A percentile compares a stretch with the other conserved stretches of the same genome.
These are phyloP conservation scores for Populus tomentosa DNA, from an alignment of 441 rosid genomes.

Conservation along the genomic window DNA sequence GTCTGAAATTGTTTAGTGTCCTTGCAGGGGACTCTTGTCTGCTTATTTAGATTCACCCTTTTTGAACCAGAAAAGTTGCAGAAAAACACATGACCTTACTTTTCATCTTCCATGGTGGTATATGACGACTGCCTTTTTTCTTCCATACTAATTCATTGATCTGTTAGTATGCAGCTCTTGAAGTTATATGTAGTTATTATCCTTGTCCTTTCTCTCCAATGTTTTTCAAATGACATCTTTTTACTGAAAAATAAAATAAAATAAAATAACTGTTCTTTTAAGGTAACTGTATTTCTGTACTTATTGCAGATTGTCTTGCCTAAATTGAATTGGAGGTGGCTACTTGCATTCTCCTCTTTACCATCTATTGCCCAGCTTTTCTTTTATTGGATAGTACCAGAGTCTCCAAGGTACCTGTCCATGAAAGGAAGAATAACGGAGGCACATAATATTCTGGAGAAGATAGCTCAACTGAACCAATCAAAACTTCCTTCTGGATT, in stretches of 20 bases:
- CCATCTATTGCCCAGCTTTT: slow-evolving; percentile 62
- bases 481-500: slow-evolving; percentile 53
- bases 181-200: neutral
- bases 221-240: neutral
- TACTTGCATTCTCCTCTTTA: slow-evolving; percentile 67
- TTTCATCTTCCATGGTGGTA: neutral
- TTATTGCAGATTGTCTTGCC: slow-evolving; percentile 71
- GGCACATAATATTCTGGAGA: slow-evolving; percentile 54
- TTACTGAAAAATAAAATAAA: neutral
- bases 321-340: slow-evolving; percentile 74
- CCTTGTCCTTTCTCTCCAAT: neutral
- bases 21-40: neutral
- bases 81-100: neutral
- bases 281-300: neutral
- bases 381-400: slow-evolving; percentile 52
- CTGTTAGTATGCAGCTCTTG: neutral
- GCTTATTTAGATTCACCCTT: neutral
- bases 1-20: neutral
- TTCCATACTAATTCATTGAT: neutral
- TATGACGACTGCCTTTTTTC: neutral
- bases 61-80: neutral
- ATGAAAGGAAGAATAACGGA: slow-evolving; percentile 51
- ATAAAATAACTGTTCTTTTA: no score
- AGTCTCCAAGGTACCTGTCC: slow-evolving; percentile 73
- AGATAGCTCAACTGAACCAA: slow-evolving; percentile 46